phyloP scores from a whole-genome alignment of 2,329 filamentous ascomycete genomes.

The Cercospora sp. region DNA sequence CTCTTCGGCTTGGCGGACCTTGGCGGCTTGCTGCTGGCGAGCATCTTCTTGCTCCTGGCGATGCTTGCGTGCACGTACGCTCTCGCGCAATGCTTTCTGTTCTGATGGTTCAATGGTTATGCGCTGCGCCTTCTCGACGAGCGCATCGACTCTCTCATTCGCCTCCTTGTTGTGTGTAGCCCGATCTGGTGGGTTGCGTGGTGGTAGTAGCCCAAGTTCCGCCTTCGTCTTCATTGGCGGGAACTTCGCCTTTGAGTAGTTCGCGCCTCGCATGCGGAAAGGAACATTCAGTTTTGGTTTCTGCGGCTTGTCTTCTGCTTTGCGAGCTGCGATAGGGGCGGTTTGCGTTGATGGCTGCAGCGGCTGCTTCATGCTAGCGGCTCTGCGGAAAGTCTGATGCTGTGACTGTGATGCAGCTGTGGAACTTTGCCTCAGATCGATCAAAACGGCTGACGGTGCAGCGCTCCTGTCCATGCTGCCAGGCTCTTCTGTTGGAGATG shows the following conservation, averaged over 20 bases:
- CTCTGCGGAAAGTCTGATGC: background rate
- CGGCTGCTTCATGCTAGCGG: background rate
- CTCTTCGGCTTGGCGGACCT: constrained; percentile 16
- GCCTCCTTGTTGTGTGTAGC: background rate
- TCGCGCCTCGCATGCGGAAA: background rate
- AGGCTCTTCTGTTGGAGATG: background rate
- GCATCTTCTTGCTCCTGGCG: constrained; percentile 16
- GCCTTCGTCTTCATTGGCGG: background rate
- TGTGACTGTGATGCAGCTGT: background rate
- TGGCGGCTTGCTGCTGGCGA: constrained; percentile 1
- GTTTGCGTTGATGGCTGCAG: background rate
- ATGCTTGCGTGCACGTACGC: constrained; percentile 17
- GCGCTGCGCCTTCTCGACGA: constrained; percentile 18
- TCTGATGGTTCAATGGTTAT: constrained; percentile 19
- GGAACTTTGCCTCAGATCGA: background rate
- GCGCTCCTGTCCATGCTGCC: background rate
- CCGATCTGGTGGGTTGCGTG: background rate
- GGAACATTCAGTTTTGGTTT: background rate
- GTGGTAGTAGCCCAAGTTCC: background rate
- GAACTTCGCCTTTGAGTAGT: background rate
- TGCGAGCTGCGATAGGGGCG: background rate
- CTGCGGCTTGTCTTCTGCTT: background rate
- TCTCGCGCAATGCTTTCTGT: constrained; percentile 17
- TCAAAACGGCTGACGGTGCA: background rate
- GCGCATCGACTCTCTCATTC: constrained; percentile 16